Base-by-base conservation (phyloP, 768 basidiomycete species). In the Cystobasidium onofrii region DNA sequence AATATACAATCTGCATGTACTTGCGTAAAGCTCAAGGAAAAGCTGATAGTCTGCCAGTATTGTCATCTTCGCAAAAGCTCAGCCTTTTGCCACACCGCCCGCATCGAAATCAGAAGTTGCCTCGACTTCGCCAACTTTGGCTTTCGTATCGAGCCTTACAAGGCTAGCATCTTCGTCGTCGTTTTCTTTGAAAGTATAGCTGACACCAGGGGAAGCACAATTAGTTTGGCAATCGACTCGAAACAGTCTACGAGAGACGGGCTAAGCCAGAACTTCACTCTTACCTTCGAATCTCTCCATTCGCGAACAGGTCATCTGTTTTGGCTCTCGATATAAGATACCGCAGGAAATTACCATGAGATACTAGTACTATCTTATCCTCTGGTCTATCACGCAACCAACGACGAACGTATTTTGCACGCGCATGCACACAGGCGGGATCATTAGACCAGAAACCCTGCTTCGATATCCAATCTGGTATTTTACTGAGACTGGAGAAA, bases 261-360 rank as follows among this genome's bases (percentile, higher is more conserved):
- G 25, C 4, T n/a, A n/a, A n/a, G 23, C 61, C 31, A 3, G 9
- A 4, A 33, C 6, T 63, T 13, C 25, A 9, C 9, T 7, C 61
- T 9, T 43, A 66, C 64, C 64, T 66, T 39, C 39, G 15, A n/a
- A 66, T 46, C 64, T 66, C 64, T 4, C 36, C 64, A 43, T 66
- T 66, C 41, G 33, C 64, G 31, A 66, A 66, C 2, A 39, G 41
- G 39, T 46, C 64, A 10, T 36, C 39, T 13, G 17, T 43, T 25
- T 23, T 66, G n/a, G 36, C 29, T 10, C 43, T 31, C 15, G 31
- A n/a, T 3, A 44, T 25, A 6, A 66, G 33, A 36, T 66, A 66
- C 44, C 64, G 64, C n/a, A 66, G 15, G 64, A 70, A 70, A 27
- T 9, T 70, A 29, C 66, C 66, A 39, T 70, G 66, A 13, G 66